Conservation (phyloP, 2,329 filamentous ascomycete genomes). For the Dothideomycetidae sp. region DNA sequence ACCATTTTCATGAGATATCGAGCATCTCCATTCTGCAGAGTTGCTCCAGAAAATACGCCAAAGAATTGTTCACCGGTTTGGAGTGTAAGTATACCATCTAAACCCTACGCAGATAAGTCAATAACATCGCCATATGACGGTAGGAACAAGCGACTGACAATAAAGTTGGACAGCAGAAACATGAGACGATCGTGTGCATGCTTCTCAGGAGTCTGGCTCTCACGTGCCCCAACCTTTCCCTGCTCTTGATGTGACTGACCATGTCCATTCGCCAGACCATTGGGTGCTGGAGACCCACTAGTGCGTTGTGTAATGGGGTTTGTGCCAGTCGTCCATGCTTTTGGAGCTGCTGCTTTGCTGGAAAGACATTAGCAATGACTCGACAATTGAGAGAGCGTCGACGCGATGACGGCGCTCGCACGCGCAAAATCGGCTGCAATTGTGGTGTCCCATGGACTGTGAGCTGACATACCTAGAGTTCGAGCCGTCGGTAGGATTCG, state of each 20-base stretch:
- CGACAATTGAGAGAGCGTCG: too few relatives aligned
- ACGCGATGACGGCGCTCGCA: too few relatives aligned
- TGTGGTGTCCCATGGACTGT: too few relatives aligned
- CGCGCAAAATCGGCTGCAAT: too few relatives aligned
- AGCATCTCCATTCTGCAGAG: constrained; percentile 36
- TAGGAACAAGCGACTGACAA: constrained; percentile 32
- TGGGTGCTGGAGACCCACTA: constrained; percentile 34
- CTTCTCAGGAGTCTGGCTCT: constrained; percentile 40
- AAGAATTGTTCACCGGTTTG: constrained; percentile 47
- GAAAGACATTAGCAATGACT: constrained; percentile 12
- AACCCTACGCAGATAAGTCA: constrained; percentile 35
- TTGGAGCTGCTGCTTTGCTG: constrained; percentile 40
- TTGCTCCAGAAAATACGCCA: constrained; percentile 45
- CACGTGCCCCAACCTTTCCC: constrained; percentile 21
- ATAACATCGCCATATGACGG: neutral
- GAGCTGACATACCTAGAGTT: too few relatives aligned
- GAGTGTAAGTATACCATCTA: constrained; percentile 40
- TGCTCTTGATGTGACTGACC: constrained; percentile 16
- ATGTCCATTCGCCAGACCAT: constrained; percentile 35
- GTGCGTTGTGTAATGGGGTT: constrained; percentile 47
- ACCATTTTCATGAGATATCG: constrained; percentile 53
- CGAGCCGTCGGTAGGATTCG: constrained; percentile 32
- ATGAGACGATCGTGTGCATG: constrained; percentile 47
- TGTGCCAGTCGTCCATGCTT: constrained; percentile 46
- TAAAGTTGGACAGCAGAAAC: constrained; percentile 44